Base-by-base conservation (phyloP, 2,329 filamentous ascomycete genomes). In the Ascochyta koolunga region DNA sequence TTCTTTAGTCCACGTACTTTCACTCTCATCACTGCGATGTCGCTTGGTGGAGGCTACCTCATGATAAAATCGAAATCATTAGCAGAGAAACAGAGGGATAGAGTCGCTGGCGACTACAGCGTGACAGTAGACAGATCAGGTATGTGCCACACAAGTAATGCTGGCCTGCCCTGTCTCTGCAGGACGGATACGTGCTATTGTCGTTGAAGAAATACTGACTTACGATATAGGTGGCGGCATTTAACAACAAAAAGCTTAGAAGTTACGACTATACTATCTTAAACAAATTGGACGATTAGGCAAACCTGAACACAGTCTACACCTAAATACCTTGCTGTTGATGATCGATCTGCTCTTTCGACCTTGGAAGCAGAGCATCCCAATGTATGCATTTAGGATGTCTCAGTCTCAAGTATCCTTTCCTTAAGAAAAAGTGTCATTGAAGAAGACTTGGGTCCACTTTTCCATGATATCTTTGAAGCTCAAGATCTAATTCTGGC, bases 41-140 rank as follows among this genome's bases (percentile, higher is more conserved):
- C 71, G 6, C 59, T 76, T 15, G 66, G 68, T 19, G 66, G 69
- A 39, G 67, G 70, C 6, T 74, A 71, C 47, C 50, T 73, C 39
- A 59, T 70, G 29, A 24, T 74, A 21, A 75, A 71, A 49, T 69
- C 71, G 19, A 66, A 58, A 36, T 52, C 65, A 2, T 33, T 72
- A 16, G 61, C 66, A 8, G 59, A 58, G n/a, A 70, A 69, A 51
- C 65, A 67, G 53, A 60, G 64, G 31, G 64, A 72, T 35, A 64
- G 62, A 33, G 54, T 56, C 10, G 59, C 45, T 18, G 70, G 72
- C 15, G 71, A 75, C 48, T 75, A 73, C 44, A 71, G 66, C 16
- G 72, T 75, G 13, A 60, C 67, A 13, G 70, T 74, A 18, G 69
- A 74, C 32, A 59, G 72, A 43, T 75, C 72, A 18, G 72, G 72